Conservation (phyloP, 1,284 basidiomycete species). For the Moesziomyces antarcticus region DNA sequence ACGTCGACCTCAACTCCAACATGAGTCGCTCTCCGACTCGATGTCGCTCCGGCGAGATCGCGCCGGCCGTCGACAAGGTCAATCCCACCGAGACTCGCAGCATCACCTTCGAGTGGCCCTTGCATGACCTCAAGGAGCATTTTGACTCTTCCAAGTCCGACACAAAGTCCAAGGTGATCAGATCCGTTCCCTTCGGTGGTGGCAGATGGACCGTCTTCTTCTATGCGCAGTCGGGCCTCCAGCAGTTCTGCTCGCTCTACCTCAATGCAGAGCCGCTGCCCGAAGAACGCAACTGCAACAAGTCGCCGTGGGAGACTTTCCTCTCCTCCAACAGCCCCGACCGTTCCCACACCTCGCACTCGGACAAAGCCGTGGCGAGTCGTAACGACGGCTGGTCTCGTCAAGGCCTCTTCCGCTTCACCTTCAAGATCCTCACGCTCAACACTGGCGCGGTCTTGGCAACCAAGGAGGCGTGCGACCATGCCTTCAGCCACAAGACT, state of each 20-base stretch:
- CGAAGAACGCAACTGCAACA: conserved; percentile 40
- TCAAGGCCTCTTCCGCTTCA: conserved; percentile 85
- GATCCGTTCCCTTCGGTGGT: conserved; percentile 59
- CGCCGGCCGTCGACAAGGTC: conserved; percentile 30
- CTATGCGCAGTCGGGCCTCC: conserved; percentile 60
- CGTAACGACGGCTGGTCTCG: conserved; percentile 78
- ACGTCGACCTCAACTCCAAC: not conserved
- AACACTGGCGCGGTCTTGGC: conserved; percentile 72
- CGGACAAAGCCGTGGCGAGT: conserved; percentile 4
- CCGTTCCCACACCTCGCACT: conserved; percentile 11
- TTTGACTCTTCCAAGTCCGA: conserved; percentile 68
- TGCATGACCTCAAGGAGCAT: conserved; percentile 65
- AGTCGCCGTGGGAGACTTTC: conserved; percentile 27
- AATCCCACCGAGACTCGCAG: conserved; percentile 43
- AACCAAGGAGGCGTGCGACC: conserved; percentile 78
- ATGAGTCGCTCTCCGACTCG: conserved; percentile 32
- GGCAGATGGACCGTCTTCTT: conserved; percentile 61
- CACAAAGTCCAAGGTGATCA: conserved; percentile 68
- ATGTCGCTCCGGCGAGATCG: conserved; percentile 29
- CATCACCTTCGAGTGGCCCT: conserved; percentile 58
- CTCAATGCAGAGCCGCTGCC: conserved; percentile 59
- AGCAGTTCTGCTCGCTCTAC: conserved; percentile 62
- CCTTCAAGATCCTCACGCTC: conserved; percentile 75
- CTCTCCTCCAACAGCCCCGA: conserved; percentile 17
- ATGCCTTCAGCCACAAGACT: conserved; percentile 82